phyloP scores from a whole-genome alignment of 2,329 filamentous ascomycete genomes.

The Curvularia spicifera region DNA sequence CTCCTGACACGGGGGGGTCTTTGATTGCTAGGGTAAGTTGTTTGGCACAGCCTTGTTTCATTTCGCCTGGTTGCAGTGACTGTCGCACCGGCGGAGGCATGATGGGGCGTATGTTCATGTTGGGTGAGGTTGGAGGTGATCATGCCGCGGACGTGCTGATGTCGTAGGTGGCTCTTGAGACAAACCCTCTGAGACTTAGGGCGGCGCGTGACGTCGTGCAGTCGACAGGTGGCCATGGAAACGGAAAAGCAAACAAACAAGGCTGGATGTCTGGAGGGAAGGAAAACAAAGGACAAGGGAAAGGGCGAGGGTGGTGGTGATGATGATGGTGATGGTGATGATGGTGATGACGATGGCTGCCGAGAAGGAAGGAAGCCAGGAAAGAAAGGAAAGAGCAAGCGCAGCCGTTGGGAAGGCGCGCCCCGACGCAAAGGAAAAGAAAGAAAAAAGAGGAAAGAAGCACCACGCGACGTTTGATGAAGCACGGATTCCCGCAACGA shows the following conservation, averaged over 20 bases:
- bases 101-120: conserved; percentile 3
- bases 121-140: not conserved
- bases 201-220: conserved; percentile 9
- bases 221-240: not conserved
- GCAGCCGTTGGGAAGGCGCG: too few relatives aligned
- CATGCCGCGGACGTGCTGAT: conserved; percentile 7
- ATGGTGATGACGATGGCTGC: too few relatives aligned
- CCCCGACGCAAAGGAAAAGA: too few relatives aligned
- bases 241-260: not conserved
- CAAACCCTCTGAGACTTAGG: conserved; percentile 2
- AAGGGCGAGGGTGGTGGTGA: not conserved
- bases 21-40: not conserved
- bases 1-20: not conserved
- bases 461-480: not conserved
- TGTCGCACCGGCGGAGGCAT: conserved; percentile 1
- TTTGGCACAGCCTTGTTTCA: conserved; percentile 1
- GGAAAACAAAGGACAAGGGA: not conserved
- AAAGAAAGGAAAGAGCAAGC: too few relatives aligned
- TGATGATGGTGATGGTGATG: not conserved
- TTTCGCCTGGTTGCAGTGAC: not conserved
- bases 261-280: not conserved
- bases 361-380: too few relatives aligned
- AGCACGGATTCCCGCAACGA: conserved; percentile 4
- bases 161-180: conserved; percentile 10
- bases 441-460: not conserved